Evolutionary conservation across 2,329 filamentous ascomycete genomes (phyloP), one percentile per base, ranked within the genome.

Genomic region (Clarireedia monteithiana): DNA sequence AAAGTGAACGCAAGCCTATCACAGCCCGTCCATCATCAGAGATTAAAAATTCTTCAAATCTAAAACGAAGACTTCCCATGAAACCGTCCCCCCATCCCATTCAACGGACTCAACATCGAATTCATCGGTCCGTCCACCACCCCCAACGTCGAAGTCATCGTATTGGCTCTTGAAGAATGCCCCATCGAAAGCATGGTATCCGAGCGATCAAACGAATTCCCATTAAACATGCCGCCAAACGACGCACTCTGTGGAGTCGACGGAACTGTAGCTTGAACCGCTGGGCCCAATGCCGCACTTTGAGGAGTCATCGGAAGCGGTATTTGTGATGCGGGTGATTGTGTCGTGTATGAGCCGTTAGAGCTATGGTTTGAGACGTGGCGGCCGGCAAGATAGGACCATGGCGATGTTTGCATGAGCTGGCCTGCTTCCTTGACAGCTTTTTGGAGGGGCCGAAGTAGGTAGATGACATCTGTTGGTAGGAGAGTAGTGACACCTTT

Each of bases 241-340:
- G 66, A 58, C 9, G 62, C 64, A 27, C 62, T 67, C 26, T 68
- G 64, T 9, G 83, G 83, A 0, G 83, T 89, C 2, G 81, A 88
- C 4, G 89, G 88, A 10, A 96, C 85, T 0, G 90, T 96, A 1
- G 91, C 91, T 71, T 95, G 91, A 54, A 91, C 89, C 20, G 91
- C 91, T 5, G 91, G 90, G 0, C 91, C 92, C 5, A 96, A 77
- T 1, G 91, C 91, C 15, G 91, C 91, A 64, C 89, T 94, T 59
- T 96, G 80, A 6, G 92, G 91, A 1, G 91, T 96, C 66, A 94
- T 90, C 7, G 91, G 91, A 39, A 91, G 73, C 10, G 80, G 76
- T 9, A 79, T 74, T 23, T 77, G 75, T 48, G 79, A 79, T 12
- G 75, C 78, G 50, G 68, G 72, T 23, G 62, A 70, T 42, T 68